Percentiles rank a stretch among this genome's conserved stretches.
These are phyloP conservation scores for Salix brachista DNA, from an alignment of 345 rosid species.

Conservation along the genomic window DNA sequence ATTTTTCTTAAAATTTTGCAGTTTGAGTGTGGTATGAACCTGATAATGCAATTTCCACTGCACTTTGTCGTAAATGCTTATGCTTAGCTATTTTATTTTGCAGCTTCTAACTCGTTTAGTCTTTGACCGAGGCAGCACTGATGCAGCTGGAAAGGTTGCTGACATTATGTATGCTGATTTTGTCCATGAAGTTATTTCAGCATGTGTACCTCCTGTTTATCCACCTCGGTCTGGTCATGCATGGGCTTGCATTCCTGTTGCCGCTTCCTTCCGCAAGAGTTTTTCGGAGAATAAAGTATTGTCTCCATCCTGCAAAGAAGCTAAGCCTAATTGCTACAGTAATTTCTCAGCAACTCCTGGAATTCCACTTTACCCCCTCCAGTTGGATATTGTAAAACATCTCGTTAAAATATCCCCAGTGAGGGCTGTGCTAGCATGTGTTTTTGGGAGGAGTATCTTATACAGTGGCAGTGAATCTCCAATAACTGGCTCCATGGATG, in stretches of 20 bases:
- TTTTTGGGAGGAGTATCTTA: conserved; percentile 89
- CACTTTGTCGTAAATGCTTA: neutral
- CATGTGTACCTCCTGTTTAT: conserved; percentile 95
- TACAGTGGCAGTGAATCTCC: conserved; percentile 64
- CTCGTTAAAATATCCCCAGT: conserved; percentile 91
- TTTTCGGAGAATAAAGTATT: conserved; percentile 58
- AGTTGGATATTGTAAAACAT: conserved; percentile 84
- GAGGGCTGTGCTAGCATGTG: conserved; percentile 91
- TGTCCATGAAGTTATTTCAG: conserved; percentile 95
- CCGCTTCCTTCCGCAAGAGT: conserved; percentile 49
- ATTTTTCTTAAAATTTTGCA: neutral
- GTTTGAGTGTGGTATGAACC: neutral
- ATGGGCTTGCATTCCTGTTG: conserved; percentile 93
- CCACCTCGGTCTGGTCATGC: conserved; percentile 95
- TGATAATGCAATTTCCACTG: neutral
- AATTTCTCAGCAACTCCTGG: conserved; percentile 71
- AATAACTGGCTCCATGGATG: conserved; percentile 61
- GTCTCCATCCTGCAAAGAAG: conserved; percentile 64
- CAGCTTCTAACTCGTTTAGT: conserved; percentile 96
- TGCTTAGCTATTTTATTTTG: conserved; percentile 17
- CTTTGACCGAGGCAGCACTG: conserved; percentile 90
- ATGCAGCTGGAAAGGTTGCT: conserved; percentile 94
- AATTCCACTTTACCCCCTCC: conserved; percentile 82
- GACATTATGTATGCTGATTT: conserved; percentile 94
- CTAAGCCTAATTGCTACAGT: conserved; percentile 67